Percentiles rank a stretch among this genome's conserved stretches.
phyloP scores from a whole-genome alignment of 768 basidiomycete species.

The Macrolepiota albuminosa region DNA sequence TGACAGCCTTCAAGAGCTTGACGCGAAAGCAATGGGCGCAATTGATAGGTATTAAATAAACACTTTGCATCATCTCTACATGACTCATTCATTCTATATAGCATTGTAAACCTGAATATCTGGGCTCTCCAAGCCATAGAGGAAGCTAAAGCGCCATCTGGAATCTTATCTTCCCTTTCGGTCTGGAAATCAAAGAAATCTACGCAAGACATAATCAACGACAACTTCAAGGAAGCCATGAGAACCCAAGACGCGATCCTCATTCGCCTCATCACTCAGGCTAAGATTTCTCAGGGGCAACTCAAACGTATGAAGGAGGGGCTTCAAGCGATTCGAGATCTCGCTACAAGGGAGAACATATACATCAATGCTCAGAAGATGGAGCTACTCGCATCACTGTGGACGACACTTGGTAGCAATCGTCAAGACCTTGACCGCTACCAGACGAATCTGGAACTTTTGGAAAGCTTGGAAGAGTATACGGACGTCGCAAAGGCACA shows the following conservation, averaged over 20 bases:
- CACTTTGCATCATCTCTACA: neutral
- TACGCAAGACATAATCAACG: conserved; percentile 19
- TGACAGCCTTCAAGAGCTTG: conserved; percentile 39
- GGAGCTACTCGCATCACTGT: conserved; percentile 42
- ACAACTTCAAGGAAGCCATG: conserved; percentile 35
- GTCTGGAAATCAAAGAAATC: conserved; percentile 7
- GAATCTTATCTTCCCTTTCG: conserved; percentile 2
- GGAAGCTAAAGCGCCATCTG: conserved; percentile 6
- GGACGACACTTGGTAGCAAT: conserved; percentile 48
- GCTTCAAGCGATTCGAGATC: conserved; percentile 34
- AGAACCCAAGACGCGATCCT: conserved; percentile 34
- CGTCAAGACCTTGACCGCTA: conserved; percentile 26
- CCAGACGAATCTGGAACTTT: conserved; percentile 30
- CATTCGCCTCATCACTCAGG: conserved; percentile 38
- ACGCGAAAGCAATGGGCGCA: conserved; percentile 42
- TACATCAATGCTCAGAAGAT: conserved; percentile 25
- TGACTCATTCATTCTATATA: conserved; percentile 12
- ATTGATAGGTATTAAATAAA: conserved; percentile 42
- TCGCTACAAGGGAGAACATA: conserved; percentile 37
- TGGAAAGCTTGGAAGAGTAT: conserved; percentile 36
- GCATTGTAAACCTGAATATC: conserved; percentile 46
- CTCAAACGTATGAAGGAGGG: conserved; percentile 43
- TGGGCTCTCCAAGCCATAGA: conserved; percentile 43
- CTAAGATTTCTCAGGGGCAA: conserved; percentile 30
- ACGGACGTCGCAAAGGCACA: conserved; percentile 40